Evolutionary conservation across 1,284 basidiomycete species (phyloP).

Genomic region (Cryptococcus sp.): DNA sequence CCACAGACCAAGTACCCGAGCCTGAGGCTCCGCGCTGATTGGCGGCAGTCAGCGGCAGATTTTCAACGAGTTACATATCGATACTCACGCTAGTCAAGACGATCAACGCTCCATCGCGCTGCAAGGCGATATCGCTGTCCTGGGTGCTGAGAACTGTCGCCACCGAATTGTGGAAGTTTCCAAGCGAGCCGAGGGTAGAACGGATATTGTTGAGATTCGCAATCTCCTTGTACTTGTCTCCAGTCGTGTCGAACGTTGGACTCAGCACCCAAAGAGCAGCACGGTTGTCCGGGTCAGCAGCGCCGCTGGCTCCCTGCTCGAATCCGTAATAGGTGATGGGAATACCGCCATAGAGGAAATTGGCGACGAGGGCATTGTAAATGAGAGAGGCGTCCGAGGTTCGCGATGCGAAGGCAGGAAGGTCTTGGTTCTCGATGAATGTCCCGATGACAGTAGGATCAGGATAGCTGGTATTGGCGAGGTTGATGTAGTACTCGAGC

Average conservation of each 20-base stretch:
- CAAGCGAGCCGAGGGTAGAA: slow-evolving; percentile 60
- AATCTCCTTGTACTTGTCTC: slow-evolving; percentile 62
- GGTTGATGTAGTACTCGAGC: slow-evolving; percentile 60
- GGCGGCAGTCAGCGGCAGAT: slow-evolving; percentile 8
- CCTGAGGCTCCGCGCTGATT: slow-evolving; percentile 25
- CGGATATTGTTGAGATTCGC: slow-evolving; percentile 69
- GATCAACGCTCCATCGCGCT: slow-evolving; percentile 67
- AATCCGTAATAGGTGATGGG: slow-evolving; percentile 66
- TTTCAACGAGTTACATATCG: background rate
- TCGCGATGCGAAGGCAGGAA: slow-evolving; percentile 69
- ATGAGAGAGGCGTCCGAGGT: slow-evolving; percentile 27
- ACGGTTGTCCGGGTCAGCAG: slow-evolving; percentile 61
- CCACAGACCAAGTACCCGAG: slow-evolving; percentile 20
- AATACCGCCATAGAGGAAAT: slow-evolving; percentile 65
- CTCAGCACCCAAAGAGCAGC: slow-evolving; percentile 74
- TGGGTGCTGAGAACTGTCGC: slow-evolving; percentile 61
- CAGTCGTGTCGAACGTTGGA: slow-evolving; percentile 54
- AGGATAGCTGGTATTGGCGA: slow-evolving; percentile 53
- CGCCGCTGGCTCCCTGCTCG: slow-evolving; percentile 61
- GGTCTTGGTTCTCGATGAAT: slow-evolving; percentile 79
- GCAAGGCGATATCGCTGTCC: slow-evolving; percentile 64
- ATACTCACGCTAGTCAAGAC: slow-evolving; percentile 67
- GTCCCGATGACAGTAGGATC: slow-evolving; percentile 65
- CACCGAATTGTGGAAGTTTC: slow-evolving; percentile 55
- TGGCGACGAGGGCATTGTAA: slow-evolving; percentile 65